phyloP scores from a whole-genome alignment of 139 green algal genomes.

The Chlamydomonas schloesseri region DNA sequence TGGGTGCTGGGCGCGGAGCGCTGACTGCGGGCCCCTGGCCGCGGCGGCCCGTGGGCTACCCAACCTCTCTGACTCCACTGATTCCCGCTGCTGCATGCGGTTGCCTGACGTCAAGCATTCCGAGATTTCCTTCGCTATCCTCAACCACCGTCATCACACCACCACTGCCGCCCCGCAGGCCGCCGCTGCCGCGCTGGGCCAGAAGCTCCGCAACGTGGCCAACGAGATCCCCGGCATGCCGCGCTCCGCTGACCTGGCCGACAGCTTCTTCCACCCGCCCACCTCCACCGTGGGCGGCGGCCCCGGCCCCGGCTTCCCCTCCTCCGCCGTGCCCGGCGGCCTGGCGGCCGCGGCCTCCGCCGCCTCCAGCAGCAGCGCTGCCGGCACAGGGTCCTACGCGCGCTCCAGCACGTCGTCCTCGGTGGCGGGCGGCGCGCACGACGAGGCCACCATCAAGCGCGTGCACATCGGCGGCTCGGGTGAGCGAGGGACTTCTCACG shows the following conservation, averaged over 20 bases:
- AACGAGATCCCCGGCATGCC: not conserved
- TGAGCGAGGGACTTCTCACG: not conserved
- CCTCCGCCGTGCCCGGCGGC: not conserved
- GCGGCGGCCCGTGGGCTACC: too few relatives aligned
- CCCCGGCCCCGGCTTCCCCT: too few relatives aligned
- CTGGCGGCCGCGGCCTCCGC: not conserved
- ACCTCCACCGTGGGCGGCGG: too few relatives aligned
- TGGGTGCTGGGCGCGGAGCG: not conserved
- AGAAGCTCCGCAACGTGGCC: slow-evolving; percentile 2
- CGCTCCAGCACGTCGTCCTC: not conserved
- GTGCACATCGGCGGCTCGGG: slow-evolving; percentile 43
- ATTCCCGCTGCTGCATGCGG: too few relatives aligned
- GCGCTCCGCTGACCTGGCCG: not conserved
- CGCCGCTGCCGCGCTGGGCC: slow-evolving; percentile 27
- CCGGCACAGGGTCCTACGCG: not conserved
- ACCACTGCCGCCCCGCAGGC: too few relatives aligned
- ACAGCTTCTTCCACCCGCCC: slow-evolving; percentile 12
- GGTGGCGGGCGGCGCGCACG: not conserved
- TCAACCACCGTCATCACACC: too few relatives aligned
- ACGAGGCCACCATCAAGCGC: slow-evolving; percentile 54
- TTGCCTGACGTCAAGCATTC: too few relatives aligned
- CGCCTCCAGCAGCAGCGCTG: not conserved
- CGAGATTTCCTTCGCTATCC: too few relatives aligned
- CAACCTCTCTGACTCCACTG: too few relatives aligned
- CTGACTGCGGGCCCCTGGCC: too few relatives aligned